Base-by-base conservation (phyloP, 2,329 filamentous ascomycete species). In the Penicillium italicum region DNA sequence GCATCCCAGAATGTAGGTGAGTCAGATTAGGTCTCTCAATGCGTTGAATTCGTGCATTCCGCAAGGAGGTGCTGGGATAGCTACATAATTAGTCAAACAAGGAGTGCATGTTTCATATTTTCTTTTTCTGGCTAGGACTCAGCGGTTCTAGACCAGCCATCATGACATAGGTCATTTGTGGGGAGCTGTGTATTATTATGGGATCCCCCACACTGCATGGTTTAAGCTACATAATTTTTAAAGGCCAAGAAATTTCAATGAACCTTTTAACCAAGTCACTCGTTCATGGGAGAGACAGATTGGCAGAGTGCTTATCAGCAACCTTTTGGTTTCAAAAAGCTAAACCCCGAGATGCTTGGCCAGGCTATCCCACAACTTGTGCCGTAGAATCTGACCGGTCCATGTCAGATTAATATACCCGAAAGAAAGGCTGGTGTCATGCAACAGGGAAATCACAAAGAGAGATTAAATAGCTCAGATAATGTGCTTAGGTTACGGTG, bases 401-500 rank as follows among this genome's bases (percentile, higher is more conserved):
- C 37, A 37, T 20, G 11, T 33, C 14, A 14, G 9, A 47, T 34
- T 18, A 10, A 9, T 11, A 47, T 18, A 6, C 22, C 5, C 9
- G n/a, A 10, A 18, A 26, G 3, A n/a, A 37, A 20, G 2, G 31
- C 26, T 11, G 22, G 9, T 22, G 57, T 54, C 40, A 57, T 64
- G 55, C 46, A 55, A 28, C 26, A 44, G 1, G n/a, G 5, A 24
- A 10, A 40, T 40, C n/a, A 16, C 1, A 11, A 44, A 44, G n/a
- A 4, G 30, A 45, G 3, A 11, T 11, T 16, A 20, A 37, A 40
- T 18, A 6, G 16, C 0, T 4, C 18, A 47, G 45, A 22, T 50
- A 55, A 33, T n/a, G 26, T 44, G 18, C 40, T 73, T 82, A 91
- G 56, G 87, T 91, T 60, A 90, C 77, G n/a, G 89, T 91, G 76